These are phyloP conservation scores for Penicillium corylophilum DNA, from an alignment of 2,329 filamentous ascomycete species.

Conservation along the genomic window DNA sequence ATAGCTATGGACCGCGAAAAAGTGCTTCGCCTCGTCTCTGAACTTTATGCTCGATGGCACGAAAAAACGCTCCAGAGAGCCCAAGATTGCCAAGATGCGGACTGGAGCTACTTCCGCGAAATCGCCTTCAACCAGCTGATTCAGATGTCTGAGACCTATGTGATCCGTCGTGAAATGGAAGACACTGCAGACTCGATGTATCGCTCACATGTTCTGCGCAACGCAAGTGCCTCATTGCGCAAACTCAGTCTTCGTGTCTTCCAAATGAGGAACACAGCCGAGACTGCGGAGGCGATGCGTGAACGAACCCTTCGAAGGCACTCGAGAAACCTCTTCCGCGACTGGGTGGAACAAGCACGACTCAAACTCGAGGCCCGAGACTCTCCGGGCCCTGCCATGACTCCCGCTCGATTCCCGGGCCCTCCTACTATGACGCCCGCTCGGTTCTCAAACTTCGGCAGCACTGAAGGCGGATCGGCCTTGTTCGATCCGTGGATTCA, in stretches of 20 bases:
- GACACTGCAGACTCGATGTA: conserved; percentile 49
- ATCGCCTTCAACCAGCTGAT: conserved; percentile 40
- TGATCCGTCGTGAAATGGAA: conserved; percentile 36
- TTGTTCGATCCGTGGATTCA: conserved; percentile 40
- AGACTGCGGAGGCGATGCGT: conserved; percentile 54
- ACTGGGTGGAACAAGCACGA: conserved; percentile 53
- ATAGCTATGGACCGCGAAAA: conserved; percentile 35
- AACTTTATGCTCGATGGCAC: conserved; percentile 46
- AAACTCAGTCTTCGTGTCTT: conserved; percentile 60
- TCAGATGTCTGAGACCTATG: conserved; percentile 36
- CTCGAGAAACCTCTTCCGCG: conserved; percentile 54
- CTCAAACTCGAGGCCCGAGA: conserved; percentile 31
- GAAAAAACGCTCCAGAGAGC: conserved; percentile 36
- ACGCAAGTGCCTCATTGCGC: conserved; percentile 51
- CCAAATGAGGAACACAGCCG: conserved; percentile 51
- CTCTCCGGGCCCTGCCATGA: conserved; percentile 29
- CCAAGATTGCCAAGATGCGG: conserved; percentile 38
- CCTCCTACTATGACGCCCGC: conserved; percentile 22
- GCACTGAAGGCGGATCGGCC: conserved; percentile 20
- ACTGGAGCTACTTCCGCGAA: conserved; percentile 39
- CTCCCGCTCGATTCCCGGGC: conserved; percentile 22
- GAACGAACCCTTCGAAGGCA: conserved; percentile 57
- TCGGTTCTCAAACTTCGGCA: conserved; percentile 21
- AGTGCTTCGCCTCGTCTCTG: conserved; percentile 33
- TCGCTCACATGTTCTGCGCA: conserved; percentile 48